These are phyloP conservation scores for Aspergillus sclerotialis DNA, from an alignment of 2,329 filamentous ascomycete species.

Conservation along the genomic window DNA sequence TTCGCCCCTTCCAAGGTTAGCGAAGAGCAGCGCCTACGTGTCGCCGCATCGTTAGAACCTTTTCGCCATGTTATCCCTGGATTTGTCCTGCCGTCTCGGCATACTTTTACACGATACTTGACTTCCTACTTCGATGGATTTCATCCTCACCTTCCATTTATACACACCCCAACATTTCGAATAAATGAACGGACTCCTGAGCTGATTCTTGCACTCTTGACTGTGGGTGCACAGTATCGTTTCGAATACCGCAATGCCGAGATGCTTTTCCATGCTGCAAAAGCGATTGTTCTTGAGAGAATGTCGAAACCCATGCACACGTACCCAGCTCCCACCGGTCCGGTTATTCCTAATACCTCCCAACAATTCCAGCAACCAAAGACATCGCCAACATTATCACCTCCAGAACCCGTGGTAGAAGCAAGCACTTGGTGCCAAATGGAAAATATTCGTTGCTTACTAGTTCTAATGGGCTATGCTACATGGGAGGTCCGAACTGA, in stretches of 20 bases:
- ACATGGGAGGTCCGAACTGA: constrained; percentile 23
- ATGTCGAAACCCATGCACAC: constrained; percentile 26
- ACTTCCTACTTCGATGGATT: constrained; percentile 66
- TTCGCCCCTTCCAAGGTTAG: constrained; percentile 19
- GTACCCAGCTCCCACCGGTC: constrained; percentile 4
- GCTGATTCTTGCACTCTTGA: constrained; percentile 59
- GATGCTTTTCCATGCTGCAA: constrained; percentile 46
- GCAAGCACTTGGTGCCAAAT: constrained; percentile 16
- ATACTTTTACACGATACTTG: constrained; percentile 62
- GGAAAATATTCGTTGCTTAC: constrained; percentile 24
- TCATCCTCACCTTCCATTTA: constrained; percentile 53
- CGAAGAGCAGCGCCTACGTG: constrained; percentile 22
- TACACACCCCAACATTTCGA: constrained; percentile 61
- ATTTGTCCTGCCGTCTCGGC: constrained; percentile 62
- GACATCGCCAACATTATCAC: constrained; percentile 7
- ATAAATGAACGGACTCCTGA: constrained; percentile 61
- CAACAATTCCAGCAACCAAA: constrained; percentile 11
- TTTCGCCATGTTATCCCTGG: constrained; percentile 25
- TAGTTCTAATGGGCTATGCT: constrained; percentile 25
- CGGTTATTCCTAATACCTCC: constrained; percentile 5
- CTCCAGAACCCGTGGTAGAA: constrained; percentile 6
- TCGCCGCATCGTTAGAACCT: constrained; percentile 23
- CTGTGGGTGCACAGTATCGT: constrained; percentile 48
- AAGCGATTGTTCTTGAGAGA: constrained; percentile 59
- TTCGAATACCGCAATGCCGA: constrained; percentile 38